phyloP scores from a whole-genome alignment of 2,329 filamentous ascomycete species.

The Gaeumannomyces tritici region DNA sequence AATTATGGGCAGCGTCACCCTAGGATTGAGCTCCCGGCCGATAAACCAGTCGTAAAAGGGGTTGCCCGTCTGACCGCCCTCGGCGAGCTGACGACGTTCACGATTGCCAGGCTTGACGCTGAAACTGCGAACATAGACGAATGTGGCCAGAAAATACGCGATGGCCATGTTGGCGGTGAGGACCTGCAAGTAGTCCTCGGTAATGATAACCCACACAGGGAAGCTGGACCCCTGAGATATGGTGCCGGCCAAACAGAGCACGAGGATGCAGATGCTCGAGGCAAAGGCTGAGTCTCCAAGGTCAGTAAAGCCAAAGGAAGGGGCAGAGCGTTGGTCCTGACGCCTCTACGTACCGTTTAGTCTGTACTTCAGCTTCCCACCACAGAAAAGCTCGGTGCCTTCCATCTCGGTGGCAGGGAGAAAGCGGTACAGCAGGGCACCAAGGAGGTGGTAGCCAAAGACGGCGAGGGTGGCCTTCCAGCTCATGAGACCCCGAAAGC shows the following conservation, averaged over 20 bases:
- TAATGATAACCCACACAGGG: slow-evolving; percentile 83
- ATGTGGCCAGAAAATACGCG: slow-evolving; percentile 42
- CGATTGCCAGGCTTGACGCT: slow-evolving; percentile 17
- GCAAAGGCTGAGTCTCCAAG: slow-evolving; percentile 48
- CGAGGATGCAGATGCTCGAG: slow-evolving; percentile 65
- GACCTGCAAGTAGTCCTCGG: slow-evolving; percentile 81
- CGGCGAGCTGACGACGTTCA: slow-evolving; percentile 69
- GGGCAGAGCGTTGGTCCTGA: neutral
- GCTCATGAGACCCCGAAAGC: neutral
- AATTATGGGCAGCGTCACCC: slow-evolving; percentile 66
- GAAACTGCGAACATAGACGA: slow-evolving; percentile 76
- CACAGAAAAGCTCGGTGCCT: slow-evolving; percentile 60
- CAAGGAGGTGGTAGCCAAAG: slow-evolving; percentile 69
- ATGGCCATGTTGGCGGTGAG: slow-evolving; percentile 76
- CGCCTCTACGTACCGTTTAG: slow-evolving; percentile 42
- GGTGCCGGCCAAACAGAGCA: slow-evolving; percentile 65
- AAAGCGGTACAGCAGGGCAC: slow-evolving; percentile 62
- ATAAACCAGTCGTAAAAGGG: slow-evolving; percentile 95
- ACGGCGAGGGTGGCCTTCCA: slow-evolving; percentile 56
- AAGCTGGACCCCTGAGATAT: slow-evolving; percentile 70
- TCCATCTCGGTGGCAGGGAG: slow-evolving; percentile 65
- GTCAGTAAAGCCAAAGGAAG: neutral
- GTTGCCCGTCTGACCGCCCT: slow-evolving; percentile 75
- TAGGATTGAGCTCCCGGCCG: slow-evolving; percentile 88
- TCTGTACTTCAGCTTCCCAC: slow-evolving; percentile 71